Evolutionary conservation across 1,284 basidiomycete species (phyloP), one percentile per base, ranked within the genome.

Genomic region (Pyrrhoderma noxium): DNA sequence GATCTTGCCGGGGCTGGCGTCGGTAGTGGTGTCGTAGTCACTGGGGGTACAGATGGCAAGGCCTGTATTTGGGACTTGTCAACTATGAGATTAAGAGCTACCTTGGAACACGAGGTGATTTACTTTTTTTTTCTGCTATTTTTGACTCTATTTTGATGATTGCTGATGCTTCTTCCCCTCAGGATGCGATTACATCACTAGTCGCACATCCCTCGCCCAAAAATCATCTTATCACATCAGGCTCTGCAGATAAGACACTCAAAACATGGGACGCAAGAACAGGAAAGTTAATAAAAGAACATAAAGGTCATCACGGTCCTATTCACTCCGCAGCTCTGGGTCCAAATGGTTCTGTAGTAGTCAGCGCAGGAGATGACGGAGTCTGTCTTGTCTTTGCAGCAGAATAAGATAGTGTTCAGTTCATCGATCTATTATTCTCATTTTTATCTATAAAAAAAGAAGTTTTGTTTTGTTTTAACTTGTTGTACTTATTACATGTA

Each of bases 251-350:
- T 70, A 82, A 77, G 55, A 87, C 82, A 0, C 72, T 97, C 53
- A 83, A 81, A 57, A 96, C 93, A 2, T 98, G 94, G 93, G 95
- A 99, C 64, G 85, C 86, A 3, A 82, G 93, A 39, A 90, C 85
- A 1, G 93, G 94, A 0, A 71, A 78, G 2, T 74, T 92, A 21
- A 56, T 96, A 13, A 82, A 82, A 38, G 82, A 83, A 48, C 89
- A 96, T 65, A 82, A 80, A 46, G 95, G 94, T 1, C 94, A 98
- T 63, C 76, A 75, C 18, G 93, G 81, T 1, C 80, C 89, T 2
- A 77, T 99, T 1, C 78, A 96, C 35, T 79, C 75, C 39, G 84
- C 91, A 0, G 80, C 87, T 1, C 74, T 96, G 2, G 88, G 80
- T 8, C 60, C 82, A 44, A 67, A 72, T 16, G 85, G 84, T 1